Evolutionary conservation across 2,329 filamentous ascomycete genomes (phyloP).

Genomic region (Sarocladium oryzae): DNA sequence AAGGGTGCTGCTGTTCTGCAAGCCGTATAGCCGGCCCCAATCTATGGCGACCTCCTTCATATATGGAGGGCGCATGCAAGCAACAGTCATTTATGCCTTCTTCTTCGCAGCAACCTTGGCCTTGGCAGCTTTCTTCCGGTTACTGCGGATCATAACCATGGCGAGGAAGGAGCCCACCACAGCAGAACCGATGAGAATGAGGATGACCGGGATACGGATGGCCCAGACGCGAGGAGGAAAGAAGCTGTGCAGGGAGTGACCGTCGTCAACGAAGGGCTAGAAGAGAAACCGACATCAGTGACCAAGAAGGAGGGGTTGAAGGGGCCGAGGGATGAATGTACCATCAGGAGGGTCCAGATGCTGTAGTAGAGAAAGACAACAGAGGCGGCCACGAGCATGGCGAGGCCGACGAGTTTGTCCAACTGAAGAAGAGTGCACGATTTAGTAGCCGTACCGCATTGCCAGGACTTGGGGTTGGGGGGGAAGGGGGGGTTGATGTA

Average conservation of each 20-base stretch:
- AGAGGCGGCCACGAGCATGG: constrained; percentile 61
- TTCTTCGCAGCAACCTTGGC: constrained; percentile 78
- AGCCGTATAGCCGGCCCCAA: background rate
- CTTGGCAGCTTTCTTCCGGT: constrained; percentile 95
- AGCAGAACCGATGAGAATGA: constrained; percentile 83
- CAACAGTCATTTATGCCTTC: constrained; percentile 65
- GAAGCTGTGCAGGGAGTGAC: constrained; percentile 87
- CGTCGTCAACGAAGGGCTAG: constrained; percentile 93
- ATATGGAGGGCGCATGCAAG: no score
- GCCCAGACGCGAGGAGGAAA: constrained; percentile 98
- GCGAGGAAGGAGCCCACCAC: constrained; percentile 94
- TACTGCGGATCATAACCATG: constrained; percentile 98
- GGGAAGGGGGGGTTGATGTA: background rate
- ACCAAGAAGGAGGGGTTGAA: background rate
- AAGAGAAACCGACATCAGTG: background rate
- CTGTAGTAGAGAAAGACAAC: constrained; percentile 80
- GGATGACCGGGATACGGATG: constrained; percentile 95
- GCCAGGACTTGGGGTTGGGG: background rate
- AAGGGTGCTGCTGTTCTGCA: no score
- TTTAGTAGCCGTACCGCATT: background rate
- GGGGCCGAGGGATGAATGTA: constrained; percentile 34
- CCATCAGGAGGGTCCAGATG: constrained; percentile 96
- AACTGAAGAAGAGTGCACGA: constrained; percentile 49
- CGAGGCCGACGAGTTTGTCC: constrained; percentile 71
- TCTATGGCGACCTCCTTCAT: no score